Evolutionary conservation across 2,329 filamentous ascomycete genomes (phyloP).

Genomic region (Xylariaceae sp.): DNA sequence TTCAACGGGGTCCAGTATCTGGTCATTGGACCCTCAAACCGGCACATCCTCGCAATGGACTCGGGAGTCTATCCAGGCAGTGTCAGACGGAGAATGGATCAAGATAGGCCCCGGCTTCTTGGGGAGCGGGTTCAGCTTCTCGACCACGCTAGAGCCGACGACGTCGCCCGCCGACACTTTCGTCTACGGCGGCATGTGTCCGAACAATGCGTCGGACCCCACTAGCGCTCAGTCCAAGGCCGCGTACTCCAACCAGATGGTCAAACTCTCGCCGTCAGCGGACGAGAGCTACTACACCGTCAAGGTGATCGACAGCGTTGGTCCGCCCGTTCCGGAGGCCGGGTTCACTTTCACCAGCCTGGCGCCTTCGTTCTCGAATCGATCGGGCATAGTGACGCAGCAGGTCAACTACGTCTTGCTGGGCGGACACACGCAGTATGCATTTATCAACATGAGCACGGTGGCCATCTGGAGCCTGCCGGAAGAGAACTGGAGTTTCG

Average conservation of each 20-base stretch:
- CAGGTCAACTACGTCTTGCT: constrained; percentile 75
- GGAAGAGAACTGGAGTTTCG: constrained; percentile 79
- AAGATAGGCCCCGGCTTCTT: constrained; percentile 45
- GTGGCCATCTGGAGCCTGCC: constrained; percentile 83
- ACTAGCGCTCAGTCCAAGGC: constrained; percentile 60
- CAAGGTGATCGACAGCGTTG: constrained; percentile 40
- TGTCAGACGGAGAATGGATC: constrained; percentile 19
- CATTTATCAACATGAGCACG: constrained; percentile 93
- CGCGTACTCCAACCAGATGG: constrained; percentile 76
- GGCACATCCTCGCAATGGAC: constrained; percentile 39
- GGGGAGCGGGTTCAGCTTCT: constrained; percentile 60
- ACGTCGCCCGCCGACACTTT: constrained; percentile 57
- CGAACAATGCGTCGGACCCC: constrained; percentile 39
- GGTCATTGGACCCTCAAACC: constrained; percentile 55
- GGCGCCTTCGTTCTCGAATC: constrained; percentile 62
- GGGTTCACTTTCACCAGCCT: constrained; percentile 79
- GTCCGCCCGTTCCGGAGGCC: constrained; percentile 72
- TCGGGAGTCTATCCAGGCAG: constrained; percentile 27
- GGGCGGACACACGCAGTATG: constrained; percentile 75
- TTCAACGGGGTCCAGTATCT: constrained; percentile 52
- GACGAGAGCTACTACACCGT: constrained; percentile 32
- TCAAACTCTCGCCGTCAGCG: constrained; percentile 52
- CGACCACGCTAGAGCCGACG: constrained; percentile 49
- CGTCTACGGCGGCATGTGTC: constrained; percentile 89
- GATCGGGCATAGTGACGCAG: constrained; percentile 60